Percentiles rank a stretch among this genome's conserved stretches.
Evolutionary conservation across 192 early-diverging fungal species (phyloP).

Genomic region (Anaeromyces robustus): DNA sequence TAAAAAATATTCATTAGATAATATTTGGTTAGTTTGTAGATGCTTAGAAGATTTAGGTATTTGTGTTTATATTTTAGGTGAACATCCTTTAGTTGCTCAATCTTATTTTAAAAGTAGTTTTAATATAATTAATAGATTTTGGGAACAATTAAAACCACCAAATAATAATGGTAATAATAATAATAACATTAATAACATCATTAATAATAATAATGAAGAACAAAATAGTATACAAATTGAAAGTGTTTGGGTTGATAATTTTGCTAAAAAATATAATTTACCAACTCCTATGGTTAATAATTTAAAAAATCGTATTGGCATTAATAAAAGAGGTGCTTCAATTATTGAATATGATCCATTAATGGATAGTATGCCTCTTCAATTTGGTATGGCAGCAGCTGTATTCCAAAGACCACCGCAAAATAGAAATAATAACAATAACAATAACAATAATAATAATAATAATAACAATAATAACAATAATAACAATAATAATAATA

Average conservation of each 20-base stretch:
- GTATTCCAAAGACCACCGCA: background rate
- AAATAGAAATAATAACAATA: background rate
- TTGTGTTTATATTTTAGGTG: background rate
- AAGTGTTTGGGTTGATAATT: background rate
- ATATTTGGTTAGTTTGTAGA: background rate
- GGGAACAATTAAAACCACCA: background rate
- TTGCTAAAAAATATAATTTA: background rate
- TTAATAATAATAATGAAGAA: too few relatives aligned
- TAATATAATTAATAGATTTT: background rate
- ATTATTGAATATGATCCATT: background rate
- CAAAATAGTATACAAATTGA: background rate
- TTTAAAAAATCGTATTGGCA: background rate
- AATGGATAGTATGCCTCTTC: background rate
- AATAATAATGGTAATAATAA: background rate
- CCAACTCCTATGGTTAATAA: background rate
- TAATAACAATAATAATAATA: background rate
- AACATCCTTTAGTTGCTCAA: background rate
- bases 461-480: background rate
- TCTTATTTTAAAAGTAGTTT: background rate
- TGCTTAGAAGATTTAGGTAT: background rate
- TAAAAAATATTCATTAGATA: background rate
- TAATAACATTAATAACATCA: background rate
- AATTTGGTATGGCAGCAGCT: background rate
- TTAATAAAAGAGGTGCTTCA: background rate
- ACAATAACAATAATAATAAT: background rate